These are phyloP conservation scores for Hemisphaericaspora xylofermentans DNA, from an alignment of 1,139 yeast genomes.

Conservation along the genomic window DNA sequence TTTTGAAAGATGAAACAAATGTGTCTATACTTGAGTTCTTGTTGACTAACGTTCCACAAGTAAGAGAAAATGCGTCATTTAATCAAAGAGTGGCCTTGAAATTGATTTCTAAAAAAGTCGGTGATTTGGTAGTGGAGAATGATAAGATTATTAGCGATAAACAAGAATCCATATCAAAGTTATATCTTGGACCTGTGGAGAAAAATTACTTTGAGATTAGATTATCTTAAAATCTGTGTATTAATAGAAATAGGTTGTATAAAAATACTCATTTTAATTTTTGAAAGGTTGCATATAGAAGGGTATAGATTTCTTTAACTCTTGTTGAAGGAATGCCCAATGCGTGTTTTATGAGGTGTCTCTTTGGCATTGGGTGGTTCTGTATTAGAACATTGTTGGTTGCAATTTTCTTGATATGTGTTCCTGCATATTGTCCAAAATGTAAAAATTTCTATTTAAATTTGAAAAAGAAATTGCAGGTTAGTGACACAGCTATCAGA, in stretches of 20 bases:
- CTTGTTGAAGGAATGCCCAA: too few species aligned
- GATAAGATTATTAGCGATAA: constrained; percentile 16
- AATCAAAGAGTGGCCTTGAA: constrained; percentile 47
- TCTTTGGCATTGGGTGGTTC: background rate
- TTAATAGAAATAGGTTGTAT: background rate
- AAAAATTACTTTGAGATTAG: constrained; percentile 33
- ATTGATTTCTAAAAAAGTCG: constrained; percentile 51
- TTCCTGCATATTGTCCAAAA: constrained; percentile 4
- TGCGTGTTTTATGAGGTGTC: too few species aligned
- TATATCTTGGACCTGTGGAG: constrained; percentile 52
- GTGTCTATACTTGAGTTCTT: constrained; percentile 25
- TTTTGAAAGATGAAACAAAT: constrained; percentile 22
- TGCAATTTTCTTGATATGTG: background rate
- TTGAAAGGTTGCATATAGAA: too few species aligned
- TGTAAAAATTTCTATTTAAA: background rate
- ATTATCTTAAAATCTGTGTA: constrained; percentile 2
- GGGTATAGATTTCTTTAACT: too few species aligned
- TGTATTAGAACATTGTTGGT: background rate
- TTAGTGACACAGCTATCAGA: background rate
- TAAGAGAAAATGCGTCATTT: constrained; percentile 27
- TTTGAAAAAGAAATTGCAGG: background rate
- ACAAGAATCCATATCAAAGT: constrained; percentile 26
- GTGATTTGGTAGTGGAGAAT: constrained; percentile 35
- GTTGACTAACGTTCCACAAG: constrained; percentile 45
- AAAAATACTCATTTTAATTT: too few species aligned